Evolutionary conservation across 176 grass and related monocot genomes (phyloP), one percentile per base, ranked within the genome.

Genomic region (Rhynchospora tenuis): DNA sequence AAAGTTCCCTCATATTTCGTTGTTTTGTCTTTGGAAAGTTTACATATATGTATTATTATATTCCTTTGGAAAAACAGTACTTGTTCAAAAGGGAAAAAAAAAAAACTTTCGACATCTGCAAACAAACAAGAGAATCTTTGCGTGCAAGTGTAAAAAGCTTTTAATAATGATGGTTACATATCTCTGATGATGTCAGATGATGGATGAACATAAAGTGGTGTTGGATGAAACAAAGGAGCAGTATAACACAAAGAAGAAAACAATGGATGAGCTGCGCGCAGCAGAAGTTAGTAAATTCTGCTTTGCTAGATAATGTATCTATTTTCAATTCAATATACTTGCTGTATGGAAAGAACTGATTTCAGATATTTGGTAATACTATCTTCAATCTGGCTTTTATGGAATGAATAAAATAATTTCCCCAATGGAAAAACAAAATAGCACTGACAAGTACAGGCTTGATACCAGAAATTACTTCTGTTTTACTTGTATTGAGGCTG

Each of bases 161-260:
- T 68, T 33, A 68, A 38, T 17, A 8, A 3, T 44, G 17, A 70
- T 70, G 38, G 15, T 70, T 33, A 70, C 43, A 70, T 44, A n/a
- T 70, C 33, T 44, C 24, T 76, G 73, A 55, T 93, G 78, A 68
- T 57, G 84, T n/a, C 68, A 99, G 96, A 71, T 93, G 61, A 93
- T 99, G 68, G 89, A 99, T 78, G 68, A 78, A 24, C 96, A 99
- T 83, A 91, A 99, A 82, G 89, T 77, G 81, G 84, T 89, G 51
- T 86, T 99, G 48, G 91, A 93, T 76, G 90, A 88, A 89, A 95
- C 96, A 87, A 99, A 99, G 86, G 89, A 74, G 74, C 83, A 99
- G 22, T 99, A 89, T 59, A 99, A 90, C 71, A 85, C 89, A 86
- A 29, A 91, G 64, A 95, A 95, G 88, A 95, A 93, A 88, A 88